phyloP scores from a whole-genome alignment of 805 yeast species.

The Sugiyamaella boreocaroliniensis region DNA sequence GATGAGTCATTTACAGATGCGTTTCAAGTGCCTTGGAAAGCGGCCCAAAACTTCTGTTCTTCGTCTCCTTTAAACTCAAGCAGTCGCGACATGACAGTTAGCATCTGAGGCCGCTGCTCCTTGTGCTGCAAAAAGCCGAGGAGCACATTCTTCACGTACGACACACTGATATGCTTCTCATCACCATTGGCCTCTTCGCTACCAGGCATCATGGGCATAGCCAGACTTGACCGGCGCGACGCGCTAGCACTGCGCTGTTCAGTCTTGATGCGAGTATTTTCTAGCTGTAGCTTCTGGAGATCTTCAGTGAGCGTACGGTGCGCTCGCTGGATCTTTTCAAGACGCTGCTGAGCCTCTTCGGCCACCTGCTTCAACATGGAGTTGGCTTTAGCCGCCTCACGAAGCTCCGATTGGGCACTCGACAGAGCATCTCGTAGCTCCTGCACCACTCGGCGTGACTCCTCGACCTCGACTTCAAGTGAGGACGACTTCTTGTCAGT shows the following conservation, averaged over 20 bases:
- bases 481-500: constrained; percentile 20
- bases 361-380: constrained; percentile 30
- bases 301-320: constrained; percentile 31
- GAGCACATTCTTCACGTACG: constrained; percentile 84
- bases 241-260: constrained; percentile 6
- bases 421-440: constrained; percentile 23
- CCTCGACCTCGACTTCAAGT: constrained; percentile 28
- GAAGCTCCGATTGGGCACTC: constrained; percentile 24
- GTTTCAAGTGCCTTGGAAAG: constrained; percentile 26
- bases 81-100: constrained; percentile 79
- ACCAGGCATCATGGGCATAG: background rate
- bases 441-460: constrained; percentile 14
- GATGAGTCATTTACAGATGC: too few relatives aligned
- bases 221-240: constrained; percentile 8
- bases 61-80: constrained; percentile 65
- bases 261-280: constrained; percentile 16
- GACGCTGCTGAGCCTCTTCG: constrained; percentile 31
- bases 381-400: constrained; percentile 27
- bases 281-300: constrained; percentile 25
- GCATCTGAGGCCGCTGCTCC: constrained; percentile 78
- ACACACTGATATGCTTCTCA: constrained; percentile 42
- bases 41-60: constrained; percentile 60
- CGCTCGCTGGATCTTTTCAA: constrained; percentile 31
- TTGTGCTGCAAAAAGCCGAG: constrained; percentile 85
- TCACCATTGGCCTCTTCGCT: background rate